phyloP scores from a whole-genome alignment of 2,329 filamentous ascomycete species.

The Alternaria viburni region DNA sequence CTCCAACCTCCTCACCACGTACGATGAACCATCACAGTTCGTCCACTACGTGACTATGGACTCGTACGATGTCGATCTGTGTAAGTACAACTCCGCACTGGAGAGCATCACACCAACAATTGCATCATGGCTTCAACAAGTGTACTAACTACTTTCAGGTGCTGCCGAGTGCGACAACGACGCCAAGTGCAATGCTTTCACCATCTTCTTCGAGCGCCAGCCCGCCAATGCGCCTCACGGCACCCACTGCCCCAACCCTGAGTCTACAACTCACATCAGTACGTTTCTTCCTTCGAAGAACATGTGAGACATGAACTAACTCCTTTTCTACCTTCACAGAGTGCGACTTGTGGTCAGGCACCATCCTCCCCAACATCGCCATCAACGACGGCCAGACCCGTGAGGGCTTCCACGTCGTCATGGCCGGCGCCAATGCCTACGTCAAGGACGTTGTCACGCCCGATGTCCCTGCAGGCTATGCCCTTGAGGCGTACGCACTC shows the following conservation, averaged over 20 bases:
- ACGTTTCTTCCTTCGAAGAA: background rate
- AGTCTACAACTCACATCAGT: slow-evolving; percentile 30
- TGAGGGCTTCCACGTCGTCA: slow-evolving; percentile 23
- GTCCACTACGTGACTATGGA: slow-evolving; percentile 15
- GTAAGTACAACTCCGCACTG: background rate
- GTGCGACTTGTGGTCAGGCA: slow-evolving; percentile 31
- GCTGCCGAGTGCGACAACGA: slow-evolving; percentile 11
- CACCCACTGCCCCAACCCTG: slow-evolving; percentile 18
- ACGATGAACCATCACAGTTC: slow-evolving; percentile 12
- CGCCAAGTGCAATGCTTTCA: slow-evolving; percentile 24
- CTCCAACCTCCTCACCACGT: slow-evolving; percentile 16
- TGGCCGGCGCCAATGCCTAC: slow-evolving; percentile 30
- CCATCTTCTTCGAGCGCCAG: slow-evolving; percentile 29
- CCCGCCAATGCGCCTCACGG: slow-evolving; percentile 14
- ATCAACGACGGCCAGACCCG: slow-evolving; percentile 34
- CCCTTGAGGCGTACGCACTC: slow-evolving; percentile 14
- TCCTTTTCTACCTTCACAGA: background rate
- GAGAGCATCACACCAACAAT: background rate
- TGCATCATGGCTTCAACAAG: background rate
- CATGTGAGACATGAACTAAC: background rate
- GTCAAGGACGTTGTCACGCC: slow-evolving; percentile 7
- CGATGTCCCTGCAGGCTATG: background rate
- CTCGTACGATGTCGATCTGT: slow-evolving; percentile 14
- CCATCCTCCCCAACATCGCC: slow-evolving; percentile 24
- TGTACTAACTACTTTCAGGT: background rate